Base-by-base conservation (phyloP, 352 stramenopile species). In the Globisporangium perplexum region DNA sequence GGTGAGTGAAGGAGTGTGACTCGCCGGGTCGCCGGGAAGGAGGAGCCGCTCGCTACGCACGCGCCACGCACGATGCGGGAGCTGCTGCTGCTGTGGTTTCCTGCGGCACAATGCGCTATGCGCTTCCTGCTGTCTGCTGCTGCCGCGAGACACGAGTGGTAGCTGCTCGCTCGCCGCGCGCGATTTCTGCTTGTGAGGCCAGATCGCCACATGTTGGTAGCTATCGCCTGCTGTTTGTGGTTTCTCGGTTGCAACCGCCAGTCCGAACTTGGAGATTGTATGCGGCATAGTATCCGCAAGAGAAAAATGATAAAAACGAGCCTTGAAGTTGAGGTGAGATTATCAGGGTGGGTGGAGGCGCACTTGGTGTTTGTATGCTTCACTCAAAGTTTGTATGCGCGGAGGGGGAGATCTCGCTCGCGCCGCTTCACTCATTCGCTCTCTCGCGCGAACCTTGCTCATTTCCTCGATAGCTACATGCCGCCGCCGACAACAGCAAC, bases 271-370 rank as follows among this genome's bases (percentile, higher is more conserved):
- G 39, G n/a, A 26, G 18, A 45, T 23, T 45, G 39, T 45, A 45
- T 45, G 33, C 3, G 31, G 11, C 14, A 39, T 39, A 39, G 8
- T 17, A 3, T 1, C 5, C 3, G 1, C 39, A 45, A 45, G 39
- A 12, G 39, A 15, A 45, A 23, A 24, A 45, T 45, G 39, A 45
- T 45, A 45, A 45, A 45, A 45, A 45, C 39, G 39, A 45, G 39
- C n/a, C 39, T 45, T 45, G 39, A 45, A 45, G 39, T 45, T 45
- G 38, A 20, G 38, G n/a, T 30, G 38, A 6, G 17, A 12, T 45
- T 45, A 45, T 45, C 39, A 45, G 39, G 39, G 39, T 45, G 39
- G 18, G 39, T 45, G 7, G 20, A 4, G 12, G 26, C 8, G 18
- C 26, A 45, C 39, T 45, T 12, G 39, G 39, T 4, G n/a, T 45